Evolutionary conservation across 2,329 filamentous ascomycete genomes (phyloP).

Genomic region (Eurotiales sp.): DNA sequence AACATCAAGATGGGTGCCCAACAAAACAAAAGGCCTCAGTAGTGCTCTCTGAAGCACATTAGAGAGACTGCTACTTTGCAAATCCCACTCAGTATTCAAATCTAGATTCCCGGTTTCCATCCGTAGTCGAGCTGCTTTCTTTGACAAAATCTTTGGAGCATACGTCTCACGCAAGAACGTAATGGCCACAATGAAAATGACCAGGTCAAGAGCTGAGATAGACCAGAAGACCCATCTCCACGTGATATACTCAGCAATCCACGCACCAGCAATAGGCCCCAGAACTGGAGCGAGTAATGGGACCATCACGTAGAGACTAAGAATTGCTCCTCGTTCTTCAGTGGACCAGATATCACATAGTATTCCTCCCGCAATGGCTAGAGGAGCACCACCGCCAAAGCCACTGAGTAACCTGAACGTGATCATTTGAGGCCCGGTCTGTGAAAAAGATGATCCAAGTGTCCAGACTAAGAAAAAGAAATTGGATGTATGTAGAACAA

Average conservation of each 20-base stretch:
- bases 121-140: background rate
- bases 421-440: background rate
- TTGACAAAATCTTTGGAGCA: background rate
- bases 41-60: constrained; percentile 51
- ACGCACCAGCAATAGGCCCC: background rate
- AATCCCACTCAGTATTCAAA: too few species aligned
- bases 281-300: constrained; percentile 40
- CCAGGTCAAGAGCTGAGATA: constrained; percentile 60
- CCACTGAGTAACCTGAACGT: constrained; percentile 53
- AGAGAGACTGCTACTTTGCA: constrained; percentile 22
- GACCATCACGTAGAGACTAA: constrained; percentile 23
- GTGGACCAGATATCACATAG: constrained; percentile 26
- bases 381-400: constrained; percentile 43
- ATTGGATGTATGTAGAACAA: constrained; percentile 47
- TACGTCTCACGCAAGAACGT: background rate
- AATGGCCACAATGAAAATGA: constrained; percentile 29
- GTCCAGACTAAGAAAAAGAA: constrained; percentile 46
- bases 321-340: too few species aligned
- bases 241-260: background rate
- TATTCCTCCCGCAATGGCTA: constrained; percentile 40
- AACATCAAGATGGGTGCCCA: constrained; percentile 54
- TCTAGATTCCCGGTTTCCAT: constrained; percentile 28
- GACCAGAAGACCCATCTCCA: constrained; percentile 57
- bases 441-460: background rate
- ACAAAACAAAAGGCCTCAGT: constrained; percentile 49